A percentile compares a stretch with the other conserved stretches of the same genome.
Conservation (phyloP, 805 yeast species). For the Cephaloascus fragrans region DNA sequence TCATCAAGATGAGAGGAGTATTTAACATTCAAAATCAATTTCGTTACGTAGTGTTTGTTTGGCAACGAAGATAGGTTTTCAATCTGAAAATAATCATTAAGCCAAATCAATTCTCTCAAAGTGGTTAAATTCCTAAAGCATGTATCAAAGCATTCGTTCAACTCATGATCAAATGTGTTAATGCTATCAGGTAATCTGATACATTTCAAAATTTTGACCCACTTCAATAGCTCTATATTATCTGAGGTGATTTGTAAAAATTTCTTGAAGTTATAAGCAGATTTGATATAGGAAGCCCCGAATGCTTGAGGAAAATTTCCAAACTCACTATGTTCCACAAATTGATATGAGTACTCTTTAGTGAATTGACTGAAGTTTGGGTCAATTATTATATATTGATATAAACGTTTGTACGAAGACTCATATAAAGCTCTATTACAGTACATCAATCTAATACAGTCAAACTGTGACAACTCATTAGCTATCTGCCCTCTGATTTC, state of each 20-base stretch:
- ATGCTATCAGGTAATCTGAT: slow-evolving; percentile 32
- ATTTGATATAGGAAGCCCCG: slow-evolving; percentile 22
- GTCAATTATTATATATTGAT: slow-evolving; percentile 28
- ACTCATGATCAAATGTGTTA: slow-evolving; percentile 20
- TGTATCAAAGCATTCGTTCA: slow-evolving; percentile 13
- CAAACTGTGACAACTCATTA: slow-evolving; percentile 26
- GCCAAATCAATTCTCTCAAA: slow-evolving; percentile 22
- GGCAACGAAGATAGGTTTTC: slow-evolving; percentile 20
- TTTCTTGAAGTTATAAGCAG: slow-evolving; percentile 27
- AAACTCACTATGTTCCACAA: slow-evolving; percentile 1
- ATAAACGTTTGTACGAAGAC: slow-evolving; percentile 22
- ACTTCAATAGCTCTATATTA: not conserved
- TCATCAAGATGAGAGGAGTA: slow-evolving; percentile 4
- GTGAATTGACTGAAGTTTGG: slow-evolving; percentile 23
- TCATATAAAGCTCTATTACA: slow-evolving; percentile 18
- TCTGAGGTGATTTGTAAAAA: slow-evolving; percentile 14
- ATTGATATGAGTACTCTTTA: slow-evolving; percentile 11
- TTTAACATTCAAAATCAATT: slow-evolving; percentile 17
- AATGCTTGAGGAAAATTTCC: slow-evolving; percentile 2
- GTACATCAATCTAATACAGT: slow-evolving; percentile 19
- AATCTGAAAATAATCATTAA: slow-evolving; percentile 17
- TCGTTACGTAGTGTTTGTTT: slow-evolving; percentile 12
- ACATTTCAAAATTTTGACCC: slow-evolving; percentile 19
- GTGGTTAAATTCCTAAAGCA: slow-evolving; percentile 15
- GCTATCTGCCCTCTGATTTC: slow-evolving; percentile 23